Conservation (phyloP, 345 rosid species). For the Microcos paniculata region DNA sequence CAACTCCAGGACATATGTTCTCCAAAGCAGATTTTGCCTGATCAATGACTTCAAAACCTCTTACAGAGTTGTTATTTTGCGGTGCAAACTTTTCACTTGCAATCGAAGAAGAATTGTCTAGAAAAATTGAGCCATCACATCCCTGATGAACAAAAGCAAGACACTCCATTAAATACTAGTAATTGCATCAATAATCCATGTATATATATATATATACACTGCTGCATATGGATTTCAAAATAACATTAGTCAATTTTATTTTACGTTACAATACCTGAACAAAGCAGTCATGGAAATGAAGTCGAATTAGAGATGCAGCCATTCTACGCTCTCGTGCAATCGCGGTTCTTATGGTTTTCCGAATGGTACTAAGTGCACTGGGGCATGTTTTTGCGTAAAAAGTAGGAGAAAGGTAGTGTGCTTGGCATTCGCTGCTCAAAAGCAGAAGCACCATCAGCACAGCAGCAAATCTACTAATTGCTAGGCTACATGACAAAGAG, state of each 20-base stretch:
- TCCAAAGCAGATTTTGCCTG: conserved; percentile 48
- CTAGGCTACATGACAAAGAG: neutral
- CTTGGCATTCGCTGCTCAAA: conserved; percentile 17
- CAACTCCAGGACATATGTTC: conserved; percentile 48
- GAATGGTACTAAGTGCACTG: conserved; percentile 37
- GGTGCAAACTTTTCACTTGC: conserved; percentile 27
- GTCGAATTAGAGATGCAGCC: conserved; percentile 65
- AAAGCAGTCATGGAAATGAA: conserved; percentile 62
- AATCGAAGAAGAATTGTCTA: neutral
- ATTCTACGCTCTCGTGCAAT: conserved; percentile 46
- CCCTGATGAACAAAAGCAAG: neutral
- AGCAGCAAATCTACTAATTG: neutral
- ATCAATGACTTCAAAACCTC: conserved; percentile 55
- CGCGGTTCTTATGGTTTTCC: conserved; percentile 26
- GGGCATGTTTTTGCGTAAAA: conserved; percentile 52
- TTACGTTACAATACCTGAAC: conserved; percentile 14
- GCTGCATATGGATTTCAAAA: no score
- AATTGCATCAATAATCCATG: neutral
- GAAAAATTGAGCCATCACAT: conserved; percentile 1
- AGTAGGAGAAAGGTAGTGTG: conserved; percentile 43
- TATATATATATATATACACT: neutral
- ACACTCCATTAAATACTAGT: neutral
- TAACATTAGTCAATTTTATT: no score
- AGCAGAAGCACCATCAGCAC: neutral
- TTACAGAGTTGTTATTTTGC: conserved; percentile 7